phyloP scores from a whole-genome alignment of 257 asterid species.

The Penstemon davidsonii region DNA sequence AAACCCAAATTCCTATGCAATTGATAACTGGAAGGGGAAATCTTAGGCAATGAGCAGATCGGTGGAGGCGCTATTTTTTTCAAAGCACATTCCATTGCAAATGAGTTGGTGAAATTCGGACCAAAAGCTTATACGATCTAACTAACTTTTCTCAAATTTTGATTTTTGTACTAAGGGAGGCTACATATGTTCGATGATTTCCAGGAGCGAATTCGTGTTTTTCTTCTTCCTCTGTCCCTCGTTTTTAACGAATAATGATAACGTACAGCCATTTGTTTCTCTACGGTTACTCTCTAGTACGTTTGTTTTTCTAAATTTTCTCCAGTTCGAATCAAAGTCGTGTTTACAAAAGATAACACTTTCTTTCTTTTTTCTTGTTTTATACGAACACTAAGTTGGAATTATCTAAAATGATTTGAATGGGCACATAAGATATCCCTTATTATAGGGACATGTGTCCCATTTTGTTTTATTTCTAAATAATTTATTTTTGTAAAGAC shows the following conservation, averaged over 20 bases:
- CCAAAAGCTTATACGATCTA: not conserved
- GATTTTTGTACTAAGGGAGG: not conserved
- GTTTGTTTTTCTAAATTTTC: not conserved
- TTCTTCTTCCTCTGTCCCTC: slow-evolving; percentile 16
- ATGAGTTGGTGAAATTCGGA: not conserved
- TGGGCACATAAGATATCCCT: too few species aligned
- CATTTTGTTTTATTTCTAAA: too few species aligned
- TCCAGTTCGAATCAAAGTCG: slow-evolving; percentile 12
- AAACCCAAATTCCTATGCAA: slow-evolving; percentile 28
- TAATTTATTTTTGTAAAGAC: too few species aligned
- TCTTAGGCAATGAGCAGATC: slow-evolving; percentile 32
- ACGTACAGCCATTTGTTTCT: not conserved
- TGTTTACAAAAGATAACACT: too few species aligned
- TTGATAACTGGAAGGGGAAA: slow-evolving; percentile 23
- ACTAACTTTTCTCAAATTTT: not conserved
- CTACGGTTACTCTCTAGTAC: slow-evolving; percentile 10
- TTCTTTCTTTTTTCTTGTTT: too few species aligned
- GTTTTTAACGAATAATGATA: slow-evolving; percentile 22
- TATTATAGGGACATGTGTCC: too few species aligned
- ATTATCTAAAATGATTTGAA: too few species aligned
- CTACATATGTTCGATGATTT: slow-evolving; percentile 20
- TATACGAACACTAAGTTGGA: too few species aligned
- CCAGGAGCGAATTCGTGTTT: slow-evolving; percentile 10
- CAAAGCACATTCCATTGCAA: slow-evolving; percentile 38
- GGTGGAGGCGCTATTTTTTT: slow-evolving; percentile 31